phyloP scores from a whole-genome alignment of 1,284 basidiomycete genomes.

The Boletus sp. region DNA sequence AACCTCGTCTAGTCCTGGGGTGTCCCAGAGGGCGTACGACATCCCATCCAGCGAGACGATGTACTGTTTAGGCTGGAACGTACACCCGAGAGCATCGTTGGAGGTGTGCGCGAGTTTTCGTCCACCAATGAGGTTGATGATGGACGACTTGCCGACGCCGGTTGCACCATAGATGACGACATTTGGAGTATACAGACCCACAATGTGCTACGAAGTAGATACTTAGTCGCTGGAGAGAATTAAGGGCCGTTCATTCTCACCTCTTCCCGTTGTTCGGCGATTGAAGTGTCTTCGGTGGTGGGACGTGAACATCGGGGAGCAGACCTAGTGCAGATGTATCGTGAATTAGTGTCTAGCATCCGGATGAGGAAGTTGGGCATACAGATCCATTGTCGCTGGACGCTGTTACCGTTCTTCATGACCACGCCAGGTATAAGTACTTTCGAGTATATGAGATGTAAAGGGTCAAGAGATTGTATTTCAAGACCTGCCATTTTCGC shows the following conservation, averaged over 20 bases:
- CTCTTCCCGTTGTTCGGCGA: background rate
- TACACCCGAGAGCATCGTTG: slow-evolving; percentile 3
- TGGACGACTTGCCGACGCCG: slow-evolving; percentile 8
- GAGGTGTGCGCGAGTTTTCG: background rate
- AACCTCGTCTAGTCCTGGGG: slow-evolving; percentile 7
- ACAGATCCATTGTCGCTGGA: background rate
- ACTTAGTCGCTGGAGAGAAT: background rate
- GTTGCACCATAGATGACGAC: slow-evolving; percentile 8
- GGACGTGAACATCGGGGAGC: background rate
- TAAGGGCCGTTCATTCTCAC: background rate
- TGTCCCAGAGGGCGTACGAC: slow-evolving; percentile 4
- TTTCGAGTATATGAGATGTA: background rate
- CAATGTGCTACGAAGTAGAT: background rate
- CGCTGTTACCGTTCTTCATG: background rate
- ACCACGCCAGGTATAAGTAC: background rate
- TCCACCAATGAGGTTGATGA: slow-evolving; percentile 11
- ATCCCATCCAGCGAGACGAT: background rate
- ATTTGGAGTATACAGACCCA: background rate
- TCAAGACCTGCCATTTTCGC: no score
- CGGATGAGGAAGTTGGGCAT: background rate
- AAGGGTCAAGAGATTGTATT: no score
- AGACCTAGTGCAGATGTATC: background rate
- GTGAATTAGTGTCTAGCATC: background rate
- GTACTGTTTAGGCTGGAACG: slow-evolving; percentile 1
- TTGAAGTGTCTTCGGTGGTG: background rate